Evolutionary conservation across 1,284 basidiomycete species (phyloP), one percentile per base, ranked within the genome.

Genomic region (Rhodotorula mucilaginosa): DNA sequence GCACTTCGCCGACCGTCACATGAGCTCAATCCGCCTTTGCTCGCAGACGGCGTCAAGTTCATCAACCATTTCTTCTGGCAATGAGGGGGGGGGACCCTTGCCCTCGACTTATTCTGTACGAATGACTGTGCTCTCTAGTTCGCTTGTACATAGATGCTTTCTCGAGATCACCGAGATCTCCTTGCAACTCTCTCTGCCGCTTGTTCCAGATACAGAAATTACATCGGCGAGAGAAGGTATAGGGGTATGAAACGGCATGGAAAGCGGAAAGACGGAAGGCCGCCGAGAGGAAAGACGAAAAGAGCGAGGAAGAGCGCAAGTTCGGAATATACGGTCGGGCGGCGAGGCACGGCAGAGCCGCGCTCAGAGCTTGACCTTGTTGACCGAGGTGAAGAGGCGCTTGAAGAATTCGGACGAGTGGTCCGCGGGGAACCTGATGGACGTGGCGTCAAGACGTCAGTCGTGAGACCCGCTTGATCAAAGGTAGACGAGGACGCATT

Each of bases 11-110:
- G 18, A n/a, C 3, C n/a, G 12, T 23, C 51, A 2, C 54, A 12
- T 29, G 34, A 39, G 8, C 59, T 16, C 4, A 21, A 12, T 3
- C 2, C 31, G 18, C 4, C n/a, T 5, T 5, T 2, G 0, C 8
- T 44, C 23, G 23, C 64, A 76, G 74, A 76, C 49, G 74, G 74
- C 16, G 69, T 76, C 62, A 72, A 68, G 16, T 72, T 74, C 61
- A 63, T 66, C 61, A 74, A 69, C 15, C 74, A 76, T 67, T 74
- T 76, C 29, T 73, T 75, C 67, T 73, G 72, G 72, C 72, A 73
- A 46, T 69, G 46, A 51, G 39, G 39, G 26, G 26, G 26, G 26
- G 26, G 26, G 39, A 12, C 2, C 39, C 10, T 44, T 44, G 39
- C 39, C 12, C 10, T 13, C 12, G 7, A 2, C 39, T 10, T 44